phyloP scores from a whole-genome alignment of 176 grass and related monocot genomes.

The Bonia amplexicaulis region DNA sequence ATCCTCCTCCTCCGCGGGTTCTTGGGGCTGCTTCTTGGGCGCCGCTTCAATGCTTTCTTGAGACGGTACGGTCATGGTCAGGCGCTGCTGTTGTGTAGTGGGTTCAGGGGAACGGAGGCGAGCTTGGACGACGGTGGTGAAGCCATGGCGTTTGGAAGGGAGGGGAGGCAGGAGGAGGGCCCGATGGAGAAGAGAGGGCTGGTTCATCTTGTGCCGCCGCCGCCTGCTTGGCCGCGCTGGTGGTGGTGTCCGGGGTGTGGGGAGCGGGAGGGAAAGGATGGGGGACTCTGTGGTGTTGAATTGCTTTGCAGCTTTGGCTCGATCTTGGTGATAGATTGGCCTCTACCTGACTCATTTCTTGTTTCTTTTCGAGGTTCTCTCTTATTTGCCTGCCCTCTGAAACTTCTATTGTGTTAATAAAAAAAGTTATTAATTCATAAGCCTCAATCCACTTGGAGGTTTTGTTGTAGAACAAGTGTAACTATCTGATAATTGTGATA shows the following conservation, averaged over 20 bases:
- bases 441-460: no score
- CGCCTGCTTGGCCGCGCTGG: background rate
- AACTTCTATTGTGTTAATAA: no score
- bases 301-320: background rate
- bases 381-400: no score
- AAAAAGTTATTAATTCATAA: no score
- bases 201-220: constrained; percentile 17
- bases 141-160: background rate
- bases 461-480: no score
- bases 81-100: background rate
- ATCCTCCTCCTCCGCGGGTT: background rate
- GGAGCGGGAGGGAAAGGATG: background rate
- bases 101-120: constrained; percentile 6
- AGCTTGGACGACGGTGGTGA: constrained; percentile 1
- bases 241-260: background rate
- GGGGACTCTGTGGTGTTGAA: background rate
- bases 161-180: background rate
- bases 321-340: background rate
- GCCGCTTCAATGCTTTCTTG: background rate
- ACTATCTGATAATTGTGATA: no score
- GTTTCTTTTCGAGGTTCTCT: background rate
- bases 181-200: constrained; percentile 20
- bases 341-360: background rate
- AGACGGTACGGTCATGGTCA: background rate
- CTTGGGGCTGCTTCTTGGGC: background rate